Percentiles rank a stretch among this genome's conserved stretches.
phyloP scores from a whole-genome alignment of 2,329 filamentous ascomycete genomes.

The Graphilbum sp. region DNA sequence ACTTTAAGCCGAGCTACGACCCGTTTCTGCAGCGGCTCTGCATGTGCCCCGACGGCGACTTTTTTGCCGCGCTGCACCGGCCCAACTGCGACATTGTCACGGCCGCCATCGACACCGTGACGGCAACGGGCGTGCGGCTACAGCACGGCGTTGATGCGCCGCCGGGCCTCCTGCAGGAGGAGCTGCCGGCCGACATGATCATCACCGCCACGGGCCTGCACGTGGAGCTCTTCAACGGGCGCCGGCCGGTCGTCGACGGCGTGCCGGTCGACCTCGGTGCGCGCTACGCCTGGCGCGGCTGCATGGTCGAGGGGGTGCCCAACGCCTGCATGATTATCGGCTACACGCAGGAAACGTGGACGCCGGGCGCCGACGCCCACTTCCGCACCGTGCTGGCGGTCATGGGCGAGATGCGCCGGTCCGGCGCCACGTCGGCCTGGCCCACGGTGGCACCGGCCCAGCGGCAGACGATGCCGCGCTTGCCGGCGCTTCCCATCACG shows the following conservation, averaged over 20 bases:
- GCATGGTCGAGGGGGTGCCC: slow-evolving; percentile 46
- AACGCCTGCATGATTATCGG: slow-evolving; percentile 43
- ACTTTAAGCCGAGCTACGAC: slow-evolving; percentile 49
- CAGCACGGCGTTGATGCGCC: too few relatives aligned
- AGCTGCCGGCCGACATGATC: slow-evolving; percentile 41
- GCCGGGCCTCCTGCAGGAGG: slow-evolving; percentile 21
- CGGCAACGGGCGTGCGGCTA: slow-evolving; percentile 25
- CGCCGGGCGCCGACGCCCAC: slow-evolving; percentile 35
- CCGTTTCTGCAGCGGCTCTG: slow-evolving; percentile 66
- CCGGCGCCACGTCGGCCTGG: slow-evolving; percentile 9
- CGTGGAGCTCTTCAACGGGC: slow-evolving; percentile 35
- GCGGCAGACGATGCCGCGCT: slow-evolving; percentile 7
- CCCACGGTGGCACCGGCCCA: slow-evolving; percentile 10
- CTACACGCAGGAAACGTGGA: slow-evolving; percentile 46
- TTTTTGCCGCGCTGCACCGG: slow-evolving; percentile 24
- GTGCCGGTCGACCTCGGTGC: slow-evolving; percentile 22
- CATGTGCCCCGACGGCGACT: slow-evolving; percentile 41
- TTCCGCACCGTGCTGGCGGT: slow-evolving; percentile 8
- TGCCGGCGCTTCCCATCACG: slow-evolving; percentile 10
- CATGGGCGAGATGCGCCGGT: slow-evolving; percentile 6
- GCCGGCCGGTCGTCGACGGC: slow-evolving; percentile 34
- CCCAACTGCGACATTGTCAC: slow-evolving; percentile 26
- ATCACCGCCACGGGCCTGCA: slow-evolving; percentile 48
- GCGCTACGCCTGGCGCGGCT: slow-evolving; percentile 39
- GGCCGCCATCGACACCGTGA: slow-evolving; percentile 27